Evolutionary conservation across 345 rosid species (phyloP).

Genomic region (Psidium friedrichsthalianum): DNA sequence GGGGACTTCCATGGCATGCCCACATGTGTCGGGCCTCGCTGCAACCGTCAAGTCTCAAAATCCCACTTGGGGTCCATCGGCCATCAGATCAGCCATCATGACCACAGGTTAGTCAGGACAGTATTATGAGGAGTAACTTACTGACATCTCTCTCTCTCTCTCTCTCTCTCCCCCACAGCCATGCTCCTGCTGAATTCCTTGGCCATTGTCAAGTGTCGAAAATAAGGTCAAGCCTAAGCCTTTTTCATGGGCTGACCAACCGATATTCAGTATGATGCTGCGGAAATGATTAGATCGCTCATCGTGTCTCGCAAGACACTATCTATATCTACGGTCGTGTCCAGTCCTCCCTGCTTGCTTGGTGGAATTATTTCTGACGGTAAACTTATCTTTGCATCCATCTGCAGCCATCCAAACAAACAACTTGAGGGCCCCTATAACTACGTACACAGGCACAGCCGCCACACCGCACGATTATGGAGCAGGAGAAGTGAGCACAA

Average conservation of each 20-base stretch:
- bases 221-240: not conserved
- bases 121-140: not conserved
- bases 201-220: not conserved
- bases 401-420: slow-evolving; percentile 46
- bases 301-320: not conserved
- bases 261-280: not conserved
- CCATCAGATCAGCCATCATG: slow-evolving; percentile 72
- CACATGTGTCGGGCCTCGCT: slow-evolving; percentile 64
- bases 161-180: not conserved
- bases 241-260: not conserved
- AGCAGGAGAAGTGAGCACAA: slow-evolving; percentile 54
- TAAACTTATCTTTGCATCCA: not conserved
- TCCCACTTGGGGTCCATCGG: slow-evolving; percentile 57
- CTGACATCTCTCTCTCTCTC: not conserved
- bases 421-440: slow-evolving; percentile 38
- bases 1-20: slow-evolving; percentile 90
- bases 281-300: not conserved
- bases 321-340: not conserved
- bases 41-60: slow-evolving; percentile 44
- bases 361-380: not conserved
- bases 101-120: slow-evolving; percentile 42
- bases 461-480: slow-evolving; percentile 63
- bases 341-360: not conserved
- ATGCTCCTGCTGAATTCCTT: not conserved
- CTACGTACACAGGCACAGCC: slow-evolving; percentile 39